phyloP scores from a whole-genome alignment of 2,329 filamentous ascomycete genomes.

The Emmonsia crescens region DNA sequence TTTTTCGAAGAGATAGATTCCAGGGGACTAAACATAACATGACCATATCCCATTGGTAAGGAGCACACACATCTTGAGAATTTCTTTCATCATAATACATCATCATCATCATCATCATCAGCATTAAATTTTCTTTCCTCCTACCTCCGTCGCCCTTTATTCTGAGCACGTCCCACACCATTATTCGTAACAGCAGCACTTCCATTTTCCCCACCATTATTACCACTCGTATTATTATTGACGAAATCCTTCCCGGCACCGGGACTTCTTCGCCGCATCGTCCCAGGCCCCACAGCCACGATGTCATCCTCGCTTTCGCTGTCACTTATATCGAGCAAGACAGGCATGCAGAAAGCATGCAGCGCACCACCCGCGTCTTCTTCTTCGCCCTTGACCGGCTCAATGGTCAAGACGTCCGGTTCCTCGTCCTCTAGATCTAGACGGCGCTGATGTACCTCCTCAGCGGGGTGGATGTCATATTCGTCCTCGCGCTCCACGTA shows the following conservation, averaged over 20 bases:
- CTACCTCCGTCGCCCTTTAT: conserved; percentile 24
- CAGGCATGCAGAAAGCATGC: conserved; percentile 74
- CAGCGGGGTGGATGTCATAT: conserved; percentile 92
- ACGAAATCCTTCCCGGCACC: conserved; percentile 58
- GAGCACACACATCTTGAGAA: background rate
- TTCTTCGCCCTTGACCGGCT: conserved; percentile 52
- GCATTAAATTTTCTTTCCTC: background rate
- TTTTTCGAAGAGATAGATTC: no score
- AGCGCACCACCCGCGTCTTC: conserved; percentile 38
- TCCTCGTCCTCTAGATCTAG: conserved; percentile 89
- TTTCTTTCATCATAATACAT: background rate
- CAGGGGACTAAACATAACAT: background rate
- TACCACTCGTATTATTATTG: conserved; percentile 30
- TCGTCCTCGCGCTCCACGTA: conserved; percentile 94
- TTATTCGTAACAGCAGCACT: conserved; percentile 4
- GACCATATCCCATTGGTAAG: background rate
- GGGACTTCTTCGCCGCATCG: conserved; percentile 76
- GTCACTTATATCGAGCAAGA: conserved; percentile 83
- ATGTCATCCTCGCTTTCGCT: conserved; percentile 93
- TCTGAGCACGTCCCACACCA: conserved; percentile 13
- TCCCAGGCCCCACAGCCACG: conserved; percentile 57
- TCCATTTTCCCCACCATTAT: conserved; percentile 18
- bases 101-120: background rate
- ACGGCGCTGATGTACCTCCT: conserved; percentile 84
- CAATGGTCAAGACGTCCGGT: conserved; percentile 75